phyloP scores from a whole-genome alignment of 2,329 filamentous ascomycete genomes.

The Didymella keratinophila region DNA sequence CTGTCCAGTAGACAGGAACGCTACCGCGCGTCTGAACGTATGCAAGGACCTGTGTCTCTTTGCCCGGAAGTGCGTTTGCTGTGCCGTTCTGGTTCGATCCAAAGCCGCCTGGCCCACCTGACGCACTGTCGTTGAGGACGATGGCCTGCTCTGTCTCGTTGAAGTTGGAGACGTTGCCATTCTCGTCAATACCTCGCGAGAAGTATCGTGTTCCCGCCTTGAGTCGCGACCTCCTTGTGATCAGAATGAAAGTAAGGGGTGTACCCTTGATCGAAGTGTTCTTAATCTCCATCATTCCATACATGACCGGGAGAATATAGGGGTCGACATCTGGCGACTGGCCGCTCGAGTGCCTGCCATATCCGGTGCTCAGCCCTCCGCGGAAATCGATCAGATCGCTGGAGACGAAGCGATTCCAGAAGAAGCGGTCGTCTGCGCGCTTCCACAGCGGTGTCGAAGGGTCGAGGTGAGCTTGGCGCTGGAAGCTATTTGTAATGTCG shows the following conservation, averaged over 20 bases:
- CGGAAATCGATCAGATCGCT: slow-evolving; percentile 92
- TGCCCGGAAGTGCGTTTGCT: slow-evolving; percentile 61
- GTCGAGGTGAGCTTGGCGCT: slow-evolving; percentile 84
- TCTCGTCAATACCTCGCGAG: slow-evolving; percentile 89
- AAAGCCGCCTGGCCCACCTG: slow-evolving; percentile 78
- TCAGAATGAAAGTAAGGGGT: slow-evolving; percentile 82
- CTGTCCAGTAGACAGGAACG: slow-evolving; percentile 94
- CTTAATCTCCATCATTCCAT: slow-evolving; percentile 92
- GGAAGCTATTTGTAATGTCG: slow-evolving; percentile 96
- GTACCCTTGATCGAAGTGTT: slow-evolving; percentile 86
- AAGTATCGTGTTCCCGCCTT: slow-evolving; percentile 94
- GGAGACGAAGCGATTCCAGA: slow-evolving; percentile 96
- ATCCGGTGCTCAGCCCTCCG: slow-evolving; percentile 60
- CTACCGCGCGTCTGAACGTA: slow-evolving; percentile 97
- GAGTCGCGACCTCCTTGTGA: slow-evolving; percentile 87
- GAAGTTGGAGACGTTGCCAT: slow-evolving; percentile 97
- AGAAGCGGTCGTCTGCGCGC: slow-evolving; percentile 94
- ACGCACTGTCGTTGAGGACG: slow-evolving; percentile 81
- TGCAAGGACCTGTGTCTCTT: slow-evolving; percentile 87
- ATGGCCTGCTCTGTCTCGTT: slow-evolving; percentile 97
- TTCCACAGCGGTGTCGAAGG: slow-evolving; percentile 81
- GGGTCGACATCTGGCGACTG: slow-evolving; percentile 82
- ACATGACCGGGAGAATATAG: slow-evolving; percentile 94
- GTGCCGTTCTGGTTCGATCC: slow-evolving; percentile 77
- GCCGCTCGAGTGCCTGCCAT: slow-evolving; percentile 67